Base-by-base conservation (phyloP, 805 yeast genomes). In the Teunomyces panamensis region DNA sequence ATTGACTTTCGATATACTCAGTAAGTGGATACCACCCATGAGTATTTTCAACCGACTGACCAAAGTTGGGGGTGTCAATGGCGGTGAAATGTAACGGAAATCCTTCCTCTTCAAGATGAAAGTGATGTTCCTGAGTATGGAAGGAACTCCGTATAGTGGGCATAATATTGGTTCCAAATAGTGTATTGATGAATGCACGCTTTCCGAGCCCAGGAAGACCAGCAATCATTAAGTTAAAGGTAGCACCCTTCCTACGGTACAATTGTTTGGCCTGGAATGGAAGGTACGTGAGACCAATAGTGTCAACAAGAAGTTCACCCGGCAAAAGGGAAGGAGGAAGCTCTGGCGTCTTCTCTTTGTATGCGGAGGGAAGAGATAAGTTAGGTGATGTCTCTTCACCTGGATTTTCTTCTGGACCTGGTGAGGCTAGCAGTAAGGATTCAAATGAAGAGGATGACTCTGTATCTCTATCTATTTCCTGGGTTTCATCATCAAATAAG, bases 1-100 rank as follows among this genome's bases (percentile, higher is more conserved):
- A 85, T 65, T 88, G 92, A 54, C 85, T 87, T 63, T 91, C 97
- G 51, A 92, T 79, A 57, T 79, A 89, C 56, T 83, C 80, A 13
- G 81, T 78, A 44, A 88, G 70, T 1, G 73, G 67, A 9, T 56
- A 52, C 75, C 75, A 70, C 3, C 64, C 56, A 20, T 58, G 60
- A 20, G 57, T 63, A 49, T 62, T 87, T 68, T 90, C 81, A 51
- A 84, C 77, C 43, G 69, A 71, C 56, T 81, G 85, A 26, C 94
- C 94, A 66, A 84, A 88, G 0, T 89, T 91, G 2, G 73, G 57
- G 57, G 59, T 55, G 24, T 59, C 64, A 27, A 62, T 55, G 9
- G 56, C 59, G 14, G 60, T 60, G 41, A 62, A 53, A 11, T 50
- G 45, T 45, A 62, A 44, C 34, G 43, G 50, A 28, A 58, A 55